Base-by-base conservation (phyloP, 768 basidiomycete species). In the Fomitopsis pulvina region DNA sequence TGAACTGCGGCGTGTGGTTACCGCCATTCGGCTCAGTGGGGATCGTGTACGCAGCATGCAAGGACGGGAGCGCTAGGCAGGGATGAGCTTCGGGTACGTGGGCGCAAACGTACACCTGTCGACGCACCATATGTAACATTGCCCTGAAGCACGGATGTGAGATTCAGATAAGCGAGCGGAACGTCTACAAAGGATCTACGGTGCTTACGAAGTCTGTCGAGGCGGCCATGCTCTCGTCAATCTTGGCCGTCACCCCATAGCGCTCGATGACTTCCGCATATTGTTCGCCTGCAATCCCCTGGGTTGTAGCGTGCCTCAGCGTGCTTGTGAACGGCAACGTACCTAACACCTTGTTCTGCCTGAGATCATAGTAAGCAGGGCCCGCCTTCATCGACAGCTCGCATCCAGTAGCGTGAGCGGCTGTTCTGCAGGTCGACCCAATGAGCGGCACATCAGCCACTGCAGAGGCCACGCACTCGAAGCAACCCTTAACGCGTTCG, bases 141-240 rank as follows among this genome's bases (percentile, higher is more conserved):
- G 1, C 87, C 87, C 87, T 89, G 61, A 46, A 49, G 49, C 7
- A 26, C 20, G 30, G 25, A 45, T 27, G 27, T n/a, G n/a, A n/a
- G 27, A 53, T 7, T 3, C 5, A 2, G 34, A 24, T 48, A 4
- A 48, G 47, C 8, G 27, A 20, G 29, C 43, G 37, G 5, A 24
- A 41, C 41, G 41, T 56, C 41, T 30, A 14, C 8, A 18, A 38
- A 44, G 24, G 30, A 49, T 26, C 30, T 0, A 28, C 28, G n/a
- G n/a, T 9, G 71, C 85, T 69, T 53, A 88, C 87, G 63, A 89
- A 88, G 64, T 90, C 87, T 8, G 87, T 87, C 4, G 85, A 88
- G 2, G 84, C 86, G 16, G 66, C 66, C 8, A 78, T 69, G 3
- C 72, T 66, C 9, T 59, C 66, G 38, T 63, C 57, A 4, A 59